Evolutionary conservation across 768 basidiomycete genomes (phyloP).

Genomic region (Tulasnella calospora): DNA sequence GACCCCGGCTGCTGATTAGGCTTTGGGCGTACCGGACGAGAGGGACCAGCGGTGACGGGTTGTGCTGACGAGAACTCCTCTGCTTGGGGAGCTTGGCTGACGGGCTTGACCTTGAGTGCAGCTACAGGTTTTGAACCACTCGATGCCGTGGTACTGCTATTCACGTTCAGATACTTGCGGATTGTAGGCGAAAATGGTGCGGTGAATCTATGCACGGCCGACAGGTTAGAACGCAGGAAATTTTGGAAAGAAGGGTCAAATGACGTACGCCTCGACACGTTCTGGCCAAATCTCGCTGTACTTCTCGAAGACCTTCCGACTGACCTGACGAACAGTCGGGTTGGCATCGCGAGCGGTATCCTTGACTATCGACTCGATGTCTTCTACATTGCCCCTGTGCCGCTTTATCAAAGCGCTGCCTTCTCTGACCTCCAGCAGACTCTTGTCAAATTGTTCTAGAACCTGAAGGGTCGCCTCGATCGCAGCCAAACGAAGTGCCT

Average conservation of each 20-base stretch:
- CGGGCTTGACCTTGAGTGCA: constrained; percentile 15
- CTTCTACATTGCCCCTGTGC: constrained; percentile 64
- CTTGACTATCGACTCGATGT: constrained; percentile 67
- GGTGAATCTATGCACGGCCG: constrained; percentile 51
- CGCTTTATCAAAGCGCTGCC: constrained; percentile 42
- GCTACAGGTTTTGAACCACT: background rate
- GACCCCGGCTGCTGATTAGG: background rate
- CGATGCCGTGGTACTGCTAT: constrained; percentile 14
- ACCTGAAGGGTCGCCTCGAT: constrained; percentile 46
- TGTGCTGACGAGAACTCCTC: background rate
- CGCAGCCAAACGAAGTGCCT: constrained; percentile 56
- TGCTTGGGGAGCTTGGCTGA: background rate
- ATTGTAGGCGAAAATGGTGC: constrained; percentile 69
- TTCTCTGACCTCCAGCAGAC: constrained; percentile 16
- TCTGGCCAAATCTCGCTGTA: constrained; percentile 66
- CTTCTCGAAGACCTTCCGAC: constrained; percentile 67
- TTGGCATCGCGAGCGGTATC: constrained; percentile 64
- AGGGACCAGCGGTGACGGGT: constrained; percentile 1
- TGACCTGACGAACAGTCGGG: constrained; percentile 66
- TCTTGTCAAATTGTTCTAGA: constrained; percentile 13
- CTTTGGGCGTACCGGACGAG: constrained; percentile 1
- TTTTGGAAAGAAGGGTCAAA: background rate
- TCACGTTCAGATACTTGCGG: constrained; percentile 67
- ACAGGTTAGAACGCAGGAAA: background rate
- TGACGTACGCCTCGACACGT: constrained; percentile 58